Evolutionary conservation across 495 filamentous ascomycete genomes (phyloP), one percentile per base, ranked within the genome.

Genomic region (Aspergillus ostianus): DNA sequence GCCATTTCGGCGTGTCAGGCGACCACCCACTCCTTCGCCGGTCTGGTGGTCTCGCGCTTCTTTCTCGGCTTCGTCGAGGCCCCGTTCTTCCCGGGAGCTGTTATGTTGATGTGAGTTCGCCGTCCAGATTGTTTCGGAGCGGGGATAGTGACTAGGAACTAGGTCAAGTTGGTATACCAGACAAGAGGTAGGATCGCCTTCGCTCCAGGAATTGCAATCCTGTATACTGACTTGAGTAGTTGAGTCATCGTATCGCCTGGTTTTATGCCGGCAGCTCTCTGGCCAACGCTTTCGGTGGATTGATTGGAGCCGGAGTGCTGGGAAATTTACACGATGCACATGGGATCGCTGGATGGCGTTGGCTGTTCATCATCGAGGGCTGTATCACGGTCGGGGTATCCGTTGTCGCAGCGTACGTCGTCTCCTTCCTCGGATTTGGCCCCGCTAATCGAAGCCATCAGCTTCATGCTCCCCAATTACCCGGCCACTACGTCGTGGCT

Each of bases 341-440:
- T 32, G 85, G 84, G 27, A 92, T 91, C 58, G 68, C 72, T 0
- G 86, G 81, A 44, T 85, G 82, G 82, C 77, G 80, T 55, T 92
- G 89, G 89, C 70, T 92, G 5, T 92, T 91, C 76, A 86, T 91
- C 61, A 88, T 92, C 49, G 89, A 92, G 68, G 89, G 89, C n/a
- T 77, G 20, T 44, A 70, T 73, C 13, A 74, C 72, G 0, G 64
- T 73, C 2, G 70, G 67, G 4, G 49, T 71, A 8, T 71, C 59
- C 46, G 67, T 62, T 10, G 36, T 68, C 1, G 64, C 70, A 2
- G 55, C 58, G 71, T 74, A 44, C 55, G 68, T 56, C 18, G 10
- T 36, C 1, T 27, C 4, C 19, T 27, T 30, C 8, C 26, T 8
- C 10, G 15, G 12, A 19, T 12, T 12, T 36, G n/a, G 9, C 5